phyloP scores from a whole-genome alignment of 306 rosid genomes.

The Lathyrus sativus region DNA sequence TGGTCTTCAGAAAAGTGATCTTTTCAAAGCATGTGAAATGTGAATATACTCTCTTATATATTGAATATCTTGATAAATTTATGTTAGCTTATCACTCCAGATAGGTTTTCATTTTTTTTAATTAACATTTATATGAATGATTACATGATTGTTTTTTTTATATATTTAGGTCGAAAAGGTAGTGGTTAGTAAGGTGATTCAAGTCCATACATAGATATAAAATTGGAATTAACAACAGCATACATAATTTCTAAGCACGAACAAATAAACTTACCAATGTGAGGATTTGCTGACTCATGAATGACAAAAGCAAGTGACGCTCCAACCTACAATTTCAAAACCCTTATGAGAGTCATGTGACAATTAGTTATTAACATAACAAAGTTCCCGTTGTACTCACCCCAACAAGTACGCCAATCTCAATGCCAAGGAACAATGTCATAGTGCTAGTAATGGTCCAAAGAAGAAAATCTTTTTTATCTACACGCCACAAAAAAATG shows the following conservation, averaged over 20 bases:
- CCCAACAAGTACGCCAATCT: slow-evolving; percentile 95
- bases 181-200: too few relatives aligned
- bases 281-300: slow-evolving; percentile 98
- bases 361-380: slow-evolving; percentile 22
- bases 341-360: slow-evolving; percentile 8
- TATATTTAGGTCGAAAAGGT: too few relatives aligned
- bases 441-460: slow-evolving; percentile 82
- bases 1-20: too few relatives aligned
- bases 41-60: too few relatives aligned
- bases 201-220: not conserved
- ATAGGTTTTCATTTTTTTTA: too few relatives aligned
- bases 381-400: slow-evolving; percentile 58
- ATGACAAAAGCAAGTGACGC: slow-evolving; percentile 93
- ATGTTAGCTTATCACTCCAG: too few relatives aligned
- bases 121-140: too few relatives aligned
- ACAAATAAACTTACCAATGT: slow-evolving; percentile 70
- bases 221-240: slow-evolving; percentile 3
- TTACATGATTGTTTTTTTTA: too few relatives aligned
- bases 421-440: slow-evolving; percentile 91
- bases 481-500: slow-evolving; percentile 86
- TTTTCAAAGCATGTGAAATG: too few relatives aligned
- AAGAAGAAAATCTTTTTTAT: slow-evolving; percentile 94
- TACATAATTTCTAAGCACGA: slow-evolving; percentile 21
- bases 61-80: too few relatives aligned
- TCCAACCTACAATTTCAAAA: slow-evolving; percentile 72